These are phyloP conservation scores for Acanthamoeba divionensis DNA, from an alignment of 208 protist species.

Conservation along the genomic window DNA sequence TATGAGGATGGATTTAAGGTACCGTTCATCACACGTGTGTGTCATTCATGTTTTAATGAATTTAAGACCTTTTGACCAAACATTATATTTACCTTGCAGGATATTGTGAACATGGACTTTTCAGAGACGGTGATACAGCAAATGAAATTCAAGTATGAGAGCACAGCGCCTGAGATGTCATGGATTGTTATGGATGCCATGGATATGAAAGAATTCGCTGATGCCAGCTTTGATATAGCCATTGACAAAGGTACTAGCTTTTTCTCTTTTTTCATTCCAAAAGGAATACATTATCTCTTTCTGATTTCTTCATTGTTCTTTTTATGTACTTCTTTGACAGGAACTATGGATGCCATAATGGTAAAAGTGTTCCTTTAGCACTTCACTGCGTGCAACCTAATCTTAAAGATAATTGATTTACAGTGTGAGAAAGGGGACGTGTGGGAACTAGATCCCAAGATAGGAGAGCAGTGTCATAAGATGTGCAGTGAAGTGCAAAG, in stretches of 20 bases:
- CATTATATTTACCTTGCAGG: neutral
- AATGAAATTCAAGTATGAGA: constrained; percentile 20
- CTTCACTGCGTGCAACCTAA: no score
- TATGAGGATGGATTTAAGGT: constrained; percentile 56
- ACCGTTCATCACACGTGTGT: neutral
- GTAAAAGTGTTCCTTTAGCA: neutral
- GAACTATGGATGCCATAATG: constrained; percentile 26
- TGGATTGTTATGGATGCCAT: constrained; percentile 57
- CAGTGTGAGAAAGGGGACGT: constrained; percentile 35
- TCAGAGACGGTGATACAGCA: constrained; percentile 44
- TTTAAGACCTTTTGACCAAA: no score
- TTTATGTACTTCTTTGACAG: neutral
- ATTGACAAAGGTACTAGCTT: constrained; percentile 49
- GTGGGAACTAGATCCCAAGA: constrained; percentile 40
- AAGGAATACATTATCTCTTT: no score
- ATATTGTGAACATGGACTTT: constrained; percentile 60
- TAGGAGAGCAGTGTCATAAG: neutral
- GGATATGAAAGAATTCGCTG: constrained; percentile 10
- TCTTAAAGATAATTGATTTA: no score
- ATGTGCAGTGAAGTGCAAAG: constrained; percentile 17
- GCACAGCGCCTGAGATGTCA: constrained; percentile 3
- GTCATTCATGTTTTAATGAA: neutral
- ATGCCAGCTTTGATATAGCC: constrained; percentile 55
- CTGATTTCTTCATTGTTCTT: neutral
- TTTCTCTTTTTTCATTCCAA: neutral